phyloP scores from a whole-genome alignment of 2,329 filamentous ascomycete genomes.

The Karstenula rhodostoma region DNA sequence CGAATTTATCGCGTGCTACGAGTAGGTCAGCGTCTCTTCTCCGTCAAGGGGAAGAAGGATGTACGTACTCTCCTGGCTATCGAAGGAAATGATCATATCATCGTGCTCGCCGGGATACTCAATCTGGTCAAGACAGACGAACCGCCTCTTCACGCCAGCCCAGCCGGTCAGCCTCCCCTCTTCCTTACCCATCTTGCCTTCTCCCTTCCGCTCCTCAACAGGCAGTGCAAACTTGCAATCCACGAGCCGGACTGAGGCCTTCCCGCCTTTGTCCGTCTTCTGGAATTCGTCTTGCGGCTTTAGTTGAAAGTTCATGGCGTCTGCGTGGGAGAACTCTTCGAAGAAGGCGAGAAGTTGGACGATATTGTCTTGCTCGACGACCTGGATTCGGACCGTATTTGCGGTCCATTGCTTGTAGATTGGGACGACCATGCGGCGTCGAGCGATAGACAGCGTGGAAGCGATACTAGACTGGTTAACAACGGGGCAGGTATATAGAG shows the following conservation, averaged over 20 bases:
- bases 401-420: slow-evolving; percentile 97
- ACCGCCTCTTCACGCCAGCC: slow-evolving; percentile 70
- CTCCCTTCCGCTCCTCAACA: slow-evolving; percentile 58
- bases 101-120: slow-evolving; percentile 93
- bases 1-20: slow-evolving; percentile 56
- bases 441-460: slow-evolving; percentile 78
- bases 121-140: slow-evolving; percentile 84
- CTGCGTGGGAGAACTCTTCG: slow-evolving; percentile 83
- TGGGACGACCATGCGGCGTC: slow-evolving; percentile 86
- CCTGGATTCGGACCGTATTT: slow-evolving; percentile 77
- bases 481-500: background rate
- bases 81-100: slow-evolving; percentile 86
- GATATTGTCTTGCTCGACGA: slow-evolving; percentile 78
- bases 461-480: slow-evolving; percentile 59
- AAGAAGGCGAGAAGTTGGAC: slow-evolving; percentile 86
- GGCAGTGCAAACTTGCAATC: slow-evolving; percentile 92
- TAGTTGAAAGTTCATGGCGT: slow-evolving; percentile 87
- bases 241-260: slow-evolving; percentile 78
- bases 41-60: background rate
- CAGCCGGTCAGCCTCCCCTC: slow-evolving; percentile 56
- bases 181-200: slow-evolving; percentile 60
- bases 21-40: slow-evolving; percentile 29
- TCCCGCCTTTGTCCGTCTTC: slow-evolving; percentile 59
- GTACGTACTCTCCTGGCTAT: slow-evolving; percentile 75
- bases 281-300: slow-evolving; percentile 87